A percentile compares a stretch with the other conserved stretches of the same genome.
Evolutionary conservation across 2,329 filamentous ascomycete genomes (phyloP).

Genomic region (Colletotrichum liaoningense): DNA sequence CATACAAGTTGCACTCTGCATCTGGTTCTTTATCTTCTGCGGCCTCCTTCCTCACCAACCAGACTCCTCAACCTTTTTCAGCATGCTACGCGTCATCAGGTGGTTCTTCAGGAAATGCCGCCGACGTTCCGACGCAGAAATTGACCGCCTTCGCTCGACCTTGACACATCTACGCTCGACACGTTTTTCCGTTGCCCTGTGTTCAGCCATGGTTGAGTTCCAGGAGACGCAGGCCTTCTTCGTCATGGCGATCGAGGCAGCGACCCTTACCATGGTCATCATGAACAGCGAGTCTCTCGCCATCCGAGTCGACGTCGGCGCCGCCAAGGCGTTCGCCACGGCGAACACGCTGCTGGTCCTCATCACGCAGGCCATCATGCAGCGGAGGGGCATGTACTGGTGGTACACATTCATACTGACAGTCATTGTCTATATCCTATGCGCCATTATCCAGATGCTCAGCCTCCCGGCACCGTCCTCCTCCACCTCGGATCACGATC

Average conservation of each 20-base stretch:
- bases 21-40: conserved; percentile 1
- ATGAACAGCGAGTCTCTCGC: conserved; percentile 2
- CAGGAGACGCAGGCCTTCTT: conserved; percentile 42
- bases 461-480: background rate
- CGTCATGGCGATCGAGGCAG: conserved; percentile 39
- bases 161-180: conserved; percentile 1
- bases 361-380: conserved; percentile 38
- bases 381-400: conserved; percentile 40
- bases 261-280: conserved; percentile 37
- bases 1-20: background rate
- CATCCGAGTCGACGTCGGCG: conserved; percentile 23
- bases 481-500: too few species aligned
- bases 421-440: conserved; percentile 31
- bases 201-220: conserved; percentile 20
- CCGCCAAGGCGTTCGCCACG: conserved; percentile 28
- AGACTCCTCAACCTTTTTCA: background rate
- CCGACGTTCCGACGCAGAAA: too few species aligned
- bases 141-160: background rate
- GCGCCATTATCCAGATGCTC: conserved; percentile 27
- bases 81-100: background rate
- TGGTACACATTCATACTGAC: conserved; percentile 39
- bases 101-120: background rate
- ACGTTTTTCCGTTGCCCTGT: conserved; percentile 1
- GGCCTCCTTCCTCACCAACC: background rate
- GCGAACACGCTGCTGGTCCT: conserved; percentile 36